Conservation (phyloP, 768 basidiomycete species). For the Naganishia vishniacii region DNA sequence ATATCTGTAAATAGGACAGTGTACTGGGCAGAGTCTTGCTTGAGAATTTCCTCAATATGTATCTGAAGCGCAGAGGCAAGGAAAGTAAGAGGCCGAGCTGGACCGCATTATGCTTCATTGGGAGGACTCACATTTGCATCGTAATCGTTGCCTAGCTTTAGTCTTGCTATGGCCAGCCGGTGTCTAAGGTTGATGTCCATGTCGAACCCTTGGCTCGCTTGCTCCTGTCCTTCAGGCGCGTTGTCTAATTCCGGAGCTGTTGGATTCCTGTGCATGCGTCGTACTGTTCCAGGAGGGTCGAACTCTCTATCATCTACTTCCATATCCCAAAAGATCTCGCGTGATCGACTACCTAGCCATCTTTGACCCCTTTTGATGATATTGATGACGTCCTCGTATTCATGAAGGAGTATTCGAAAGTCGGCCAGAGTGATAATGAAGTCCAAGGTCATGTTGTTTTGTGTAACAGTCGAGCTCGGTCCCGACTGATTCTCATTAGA, state of each 20-base stretch:
- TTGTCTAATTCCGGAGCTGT: constrained; percentile 36
- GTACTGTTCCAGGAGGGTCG: constrained; percentile 53
- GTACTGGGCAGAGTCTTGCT: constrained; percentile 69
- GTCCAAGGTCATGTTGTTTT: constrained; percentile 36
- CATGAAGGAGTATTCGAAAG: constrained; percentile 65
- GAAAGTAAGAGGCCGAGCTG: too few relatives aligned
- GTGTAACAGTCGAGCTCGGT: background rate
- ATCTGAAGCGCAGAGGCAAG: constrained; percentile 52
- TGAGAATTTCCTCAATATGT: constrained; percentile 67
- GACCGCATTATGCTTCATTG: too few relatives aligned
- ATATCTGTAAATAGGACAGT: constrained; percentile 74
- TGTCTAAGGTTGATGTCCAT: constrained; percentile 75
- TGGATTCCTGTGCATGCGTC: background rate
- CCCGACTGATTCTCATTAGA: background rate
- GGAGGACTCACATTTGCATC: constrained; percentile 67
- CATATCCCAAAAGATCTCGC: constrained; percentile 70
- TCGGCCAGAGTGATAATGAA: constrained; percentile 75
- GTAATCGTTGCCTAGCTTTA: constrained; percentile 69
- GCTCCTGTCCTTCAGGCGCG: constrained; percentile 53
- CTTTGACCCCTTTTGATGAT: constrained; percentile 69
- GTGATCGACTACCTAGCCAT: constrained; percentile 83
- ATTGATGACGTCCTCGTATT: constrained; percentile 63
- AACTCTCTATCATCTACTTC: constrained; percentile 86
- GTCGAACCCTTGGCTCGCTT: constrained; percentile 54
- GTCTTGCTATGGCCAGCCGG: constrained; percentile 72